phyloP scores from a whole-genome alignment of 306 rosid species.

The Glycine tomentella region DNA sequence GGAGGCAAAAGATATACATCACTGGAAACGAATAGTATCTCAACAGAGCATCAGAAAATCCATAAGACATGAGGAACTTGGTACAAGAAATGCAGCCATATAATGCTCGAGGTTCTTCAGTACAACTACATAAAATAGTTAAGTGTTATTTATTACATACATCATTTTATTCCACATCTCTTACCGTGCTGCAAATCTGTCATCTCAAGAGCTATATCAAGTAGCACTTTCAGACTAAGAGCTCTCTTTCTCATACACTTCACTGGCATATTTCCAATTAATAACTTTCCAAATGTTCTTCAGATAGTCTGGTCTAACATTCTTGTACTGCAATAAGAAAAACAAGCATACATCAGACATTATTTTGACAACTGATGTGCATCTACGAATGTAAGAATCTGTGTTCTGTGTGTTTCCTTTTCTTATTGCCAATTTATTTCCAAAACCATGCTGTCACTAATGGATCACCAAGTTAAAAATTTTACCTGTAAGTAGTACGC shows the following conservation, averaged over 20 bases:
- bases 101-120: conserved; percentile 24
- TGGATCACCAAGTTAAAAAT: conserved; percentile 35
- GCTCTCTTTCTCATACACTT: conserved; percentile 72
- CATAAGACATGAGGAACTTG: conserved; percentile 17
- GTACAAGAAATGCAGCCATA: conserved; percentile 31
- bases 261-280: conserved; percentile 82
- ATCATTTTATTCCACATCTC: conserved; percentile 49
- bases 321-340: conserved; percentile 84
- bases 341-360: conserved; percentile 45
- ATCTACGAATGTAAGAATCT: conserved; percentile 6
- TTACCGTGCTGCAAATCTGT: conserved; percentile 27
- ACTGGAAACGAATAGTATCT: background rate
- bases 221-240: conserved; percentile 44
- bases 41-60: conserved; percentile 26
- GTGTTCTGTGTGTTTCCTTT: background rate
- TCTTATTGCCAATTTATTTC: background rate
- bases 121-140: conserved; percentile 20
- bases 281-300: conserved; percentile 98
- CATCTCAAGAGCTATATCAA: conserved; percentile 32
- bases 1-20: conserved; percentile 19
- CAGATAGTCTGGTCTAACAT: conserved; percentile 93
- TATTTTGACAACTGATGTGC: conserved; percentile 20
- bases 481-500: conserved; percentile 97
- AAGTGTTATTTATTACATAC: conserved; percentile 25
- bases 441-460: conserved; percentile 12